Conservation (phyloP, 2,329 filamentous ascomycete genomes). For the Zasmidium angulare region DNA sequence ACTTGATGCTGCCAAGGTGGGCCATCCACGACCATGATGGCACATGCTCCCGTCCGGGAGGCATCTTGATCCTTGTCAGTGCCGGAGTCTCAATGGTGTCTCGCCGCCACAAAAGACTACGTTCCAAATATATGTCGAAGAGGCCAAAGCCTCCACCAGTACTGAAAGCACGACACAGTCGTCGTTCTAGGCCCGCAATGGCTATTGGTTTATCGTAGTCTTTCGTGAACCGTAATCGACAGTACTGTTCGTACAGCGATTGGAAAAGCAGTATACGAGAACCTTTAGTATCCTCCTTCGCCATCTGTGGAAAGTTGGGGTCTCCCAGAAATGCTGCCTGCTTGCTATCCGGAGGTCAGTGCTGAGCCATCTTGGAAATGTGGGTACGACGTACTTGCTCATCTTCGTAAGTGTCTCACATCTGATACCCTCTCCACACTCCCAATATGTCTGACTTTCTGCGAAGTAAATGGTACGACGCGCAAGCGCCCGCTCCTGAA, state of each 20-base stretch:
- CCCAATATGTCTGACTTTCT: neutral
- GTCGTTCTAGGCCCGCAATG: neutral
- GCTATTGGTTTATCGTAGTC: neutral
- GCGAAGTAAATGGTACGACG: conserved; percentile 5
- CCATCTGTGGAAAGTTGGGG: neutral
- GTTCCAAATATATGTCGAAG: neutral
- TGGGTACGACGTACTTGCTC: neutral
- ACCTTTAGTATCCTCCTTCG: neutral
- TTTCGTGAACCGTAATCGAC: neutral
- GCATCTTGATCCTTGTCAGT: neutral
- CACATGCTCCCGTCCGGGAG: neutral
- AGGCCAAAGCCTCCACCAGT: neutral
- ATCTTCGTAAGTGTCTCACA: neutral
- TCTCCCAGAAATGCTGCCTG: neutral
- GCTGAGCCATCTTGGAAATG: neutral
- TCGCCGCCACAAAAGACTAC: neutral
- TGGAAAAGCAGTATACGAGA: neutral
- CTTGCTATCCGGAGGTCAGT: neutral
- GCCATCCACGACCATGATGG: conserved; percentile 4
- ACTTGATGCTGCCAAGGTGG: neutral
- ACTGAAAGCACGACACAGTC: neutral
- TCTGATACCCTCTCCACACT: neutral
- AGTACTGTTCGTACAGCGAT: neutral
- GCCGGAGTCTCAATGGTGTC: neutral
- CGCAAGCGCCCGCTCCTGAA: conserved; percentile 8